Evolutionary conservation across 1,284 basidiomycete genomes (phyloP).

Genomic region (Peniophora sp.): DNA sequence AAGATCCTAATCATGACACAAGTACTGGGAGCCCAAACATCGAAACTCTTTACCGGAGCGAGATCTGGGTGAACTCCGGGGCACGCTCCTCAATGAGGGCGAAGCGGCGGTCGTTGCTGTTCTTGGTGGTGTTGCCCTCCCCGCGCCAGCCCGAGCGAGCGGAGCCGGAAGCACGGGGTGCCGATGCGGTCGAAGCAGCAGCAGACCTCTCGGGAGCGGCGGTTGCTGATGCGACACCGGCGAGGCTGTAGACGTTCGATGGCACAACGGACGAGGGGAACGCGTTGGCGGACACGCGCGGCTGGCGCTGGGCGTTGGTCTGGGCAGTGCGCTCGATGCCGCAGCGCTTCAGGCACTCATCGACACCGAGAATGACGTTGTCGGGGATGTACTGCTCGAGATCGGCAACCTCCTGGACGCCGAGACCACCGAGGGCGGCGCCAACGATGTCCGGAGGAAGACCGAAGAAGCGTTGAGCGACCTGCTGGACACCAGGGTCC

Average conservation of each 20-base stretch:
- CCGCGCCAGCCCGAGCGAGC: too few relatives aligned
- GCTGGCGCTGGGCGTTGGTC: slow-evolving; percentile 1
- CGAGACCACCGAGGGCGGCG: slow-evolving; percentile 19
- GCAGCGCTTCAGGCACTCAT: slow-evolving; percentile 1
- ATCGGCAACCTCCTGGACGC: slow-evolving; percentile 16
- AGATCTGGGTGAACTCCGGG: too few relatives aligned
- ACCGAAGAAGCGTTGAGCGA: slow-evolving; percentile 12
- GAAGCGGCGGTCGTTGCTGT: too few relatives aligned
- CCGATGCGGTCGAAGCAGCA: neutral
- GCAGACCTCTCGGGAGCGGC: neutral
- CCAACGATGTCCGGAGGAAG: slow-evolving; percentile 20
- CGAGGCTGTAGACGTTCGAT: neutral
- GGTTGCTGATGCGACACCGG: neutral
- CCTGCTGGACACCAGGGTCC: neutral
- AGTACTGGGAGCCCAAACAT: too few relatives aligned
- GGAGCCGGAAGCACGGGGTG: neutral
- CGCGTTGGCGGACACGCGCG: slow-evolving; percentile 1
- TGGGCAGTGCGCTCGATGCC: neutral
- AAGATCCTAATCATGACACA: too few relatives aligned
- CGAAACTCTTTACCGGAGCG: too few relatives aligned
- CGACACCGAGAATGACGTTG: slow-evolving; percentile 2
- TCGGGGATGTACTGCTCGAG: slow-evolving; percentile 11
- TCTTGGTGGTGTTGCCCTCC: too few relatives aligned
- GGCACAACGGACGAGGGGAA: neutral
- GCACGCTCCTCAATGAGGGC: too few relatives aligned